A percentile compares a stretch with the other conserved stretches of the same genome.
Conservation (phyloP, 192 early-diverging fungal genomes). For the Rhizophagus clarus region DNA sequence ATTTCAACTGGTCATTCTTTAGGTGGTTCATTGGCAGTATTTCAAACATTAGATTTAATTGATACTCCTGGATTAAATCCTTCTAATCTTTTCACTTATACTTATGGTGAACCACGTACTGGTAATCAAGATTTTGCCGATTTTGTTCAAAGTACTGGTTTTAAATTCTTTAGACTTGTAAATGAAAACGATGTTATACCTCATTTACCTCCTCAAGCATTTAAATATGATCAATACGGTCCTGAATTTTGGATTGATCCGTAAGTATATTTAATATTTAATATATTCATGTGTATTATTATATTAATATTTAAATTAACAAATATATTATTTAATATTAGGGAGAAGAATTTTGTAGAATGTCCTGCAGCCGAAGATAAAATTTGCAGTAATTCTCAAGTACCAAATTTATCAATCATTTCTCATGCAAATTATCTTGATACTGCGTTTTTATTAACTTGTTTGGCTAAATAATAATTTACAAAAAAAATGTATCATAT, state of each 20-base stretch:
- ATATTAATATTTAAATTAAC: too few relatives aligned
- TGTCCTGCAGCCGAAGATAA: neutral
- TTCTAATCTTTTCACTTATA: constrained; percentile 15
- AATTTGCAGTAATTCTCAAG: constrained; percentile 7
- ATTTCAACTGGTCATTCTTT: neutral
- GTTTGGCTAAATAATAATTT: neutral
- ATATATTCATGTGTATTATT: neutral
- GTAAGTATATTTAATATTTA: neutral
- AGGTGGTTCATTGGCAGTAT: constrained; percentile 18
- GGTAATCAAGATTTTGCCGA: constrained; percentile 22
- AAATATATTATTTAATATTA: neutral
- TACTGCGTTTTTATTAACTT: constrained; percentile 20
- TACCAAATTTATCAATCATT: neutral
- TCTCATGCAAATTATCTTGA: constrained; percentile 14
- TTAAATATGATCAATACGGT: constrained; percentile 10
- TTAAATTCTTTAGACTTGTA: neutral
- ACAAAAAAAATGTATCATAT: too few relatives aligned
- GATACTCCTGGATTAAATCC: constrained; percentile 6
- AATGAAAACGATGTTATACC: constrained; percentile 9
- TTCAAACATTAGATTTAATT: constrained; percentile 20
- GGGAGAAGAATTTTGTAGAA: neutral
- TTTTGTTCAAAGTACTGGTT: constrained; percentile 4
- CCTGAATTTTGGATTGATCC: constrained; percentile 12
- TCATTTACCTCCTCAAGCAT: constrained; percentile 8
- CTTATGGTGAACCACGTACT: constrained; percentile 30